phyloP scores from a whole-genome alignment of 306 rosid genomes.

The Fagus crenata region DNA sequence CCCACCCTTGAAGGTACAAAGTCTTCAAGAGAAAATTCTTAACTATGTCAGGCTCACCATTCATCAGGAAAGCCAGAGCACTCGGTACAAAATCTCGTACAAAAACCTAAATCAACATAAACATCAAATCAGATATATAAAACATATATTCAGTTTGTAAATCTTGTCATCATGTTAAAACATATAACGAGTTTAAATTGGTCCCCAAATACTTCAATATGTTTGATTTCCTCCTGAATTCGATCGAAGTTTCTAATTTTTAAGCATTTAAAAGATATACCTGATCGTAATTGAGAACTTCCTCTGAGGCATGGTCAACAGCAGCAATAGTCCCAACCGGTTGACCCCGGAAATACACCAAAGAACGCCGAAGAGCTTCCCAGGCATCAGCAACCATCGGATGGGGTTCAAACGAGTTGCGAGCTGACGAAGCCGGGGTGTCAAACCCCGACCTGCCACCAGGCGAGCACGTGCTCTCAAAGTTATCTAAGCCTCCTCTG shows the following conservation, averaged over 20 bases:
- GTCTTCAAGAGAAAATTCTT: conserved; percentile 84
- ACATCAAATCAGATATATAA: conserved; percentile 2
- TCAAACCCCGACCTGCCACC: conserved; percentile 80
- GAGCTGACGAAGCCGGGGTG: conserved; percentile 73
- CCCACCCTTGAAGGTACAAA: conserved; percentile 88
- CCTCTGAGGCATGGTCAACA: conserved; percentile 78
- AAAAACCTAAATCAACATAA: conserved; percentile 54
- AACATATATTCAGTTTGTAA: background rate
- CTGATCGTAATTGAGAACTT: conserved; percentile 88
- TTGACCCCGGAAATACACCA: conserved; percentile 65
- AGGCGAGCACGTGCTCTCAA: conserved; percentile 63
- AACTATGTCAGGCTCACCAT: conserved; percentile 91
- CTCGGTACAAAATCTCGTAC: conserved; percentile 94
- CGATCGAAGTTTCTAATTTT: no score
- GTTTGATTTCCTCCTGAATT: background rate
- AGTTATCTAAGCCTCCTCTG: conserved; percentile 58
- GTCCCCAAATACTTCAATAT: background rate
- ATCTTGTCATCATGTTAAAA: conserved; percentile 2
- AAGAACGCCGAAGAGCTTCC: conserved; percentile 80
- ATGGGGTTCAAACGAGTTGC: conserved; percentile 90
- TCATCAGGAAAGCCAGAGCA: conserved; percentile 89
- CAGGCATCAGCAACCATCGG: conserved; percentile 96
- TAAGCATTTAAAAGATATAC: conserved; percentile 25
- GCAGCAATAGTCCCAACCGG: conserved; percentile 94
- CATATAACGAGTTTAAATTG: no score